phyloP scores from a whole-genome alignment of 2,329 filamentous ascomycete genomes.

The Colletotrichum scovillei region DNA sequence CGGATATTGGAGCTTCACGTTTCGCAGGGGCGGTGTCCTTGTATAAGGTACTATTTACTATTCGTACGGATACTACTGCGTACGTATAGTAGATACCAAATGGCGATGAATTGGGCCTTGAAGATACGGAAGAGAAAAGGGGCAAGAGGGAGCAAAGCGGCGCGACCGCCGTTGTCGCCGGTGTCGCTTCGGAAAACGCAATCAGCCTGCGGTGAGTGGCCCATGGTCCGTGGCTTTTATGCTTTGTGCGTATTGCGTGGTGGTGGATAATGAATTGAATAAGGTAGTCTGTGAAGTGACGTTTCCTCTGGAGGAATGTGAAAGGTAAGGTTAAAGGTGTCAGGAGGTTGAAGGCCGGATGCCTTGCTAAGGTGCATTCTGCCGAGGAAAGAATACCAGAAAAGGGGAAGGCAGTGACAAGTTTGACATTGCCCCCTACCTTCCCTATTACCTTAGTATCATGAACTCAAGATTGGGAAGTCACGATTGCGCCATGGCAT shows the following conservation, averaged over 20 bases:
- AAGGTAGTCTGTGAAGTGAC: background rate
- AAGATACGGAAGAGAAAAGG: constrained; percentile 10
- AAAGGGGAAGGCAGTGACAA: too few species aligned
- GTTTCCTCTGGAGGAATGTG: too few species aligned
- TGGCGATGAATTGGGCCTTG: background rate
- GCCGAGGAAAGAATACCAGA: too few species aligned
- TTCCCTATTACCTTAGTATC: too few species aligned
- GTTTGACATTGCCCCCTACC: too few species aligned
- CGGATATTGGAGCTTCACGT: constrained; percentile 27
- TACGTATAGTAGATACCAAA: background rate
- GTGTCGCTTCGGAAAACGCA: background rate
- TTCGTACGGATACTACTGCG: too few species aligned
- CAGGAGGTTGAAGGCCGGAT: too few species aligned
- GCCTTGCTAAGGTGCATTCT: too few species aligned
- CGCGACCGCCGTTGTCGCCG: background rate
- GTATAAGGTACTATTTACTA: too few species aligned
- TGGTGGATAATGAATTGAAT: background rate
- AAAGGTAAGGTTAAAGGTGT: too few species aligned
- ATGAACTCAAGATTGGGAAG: background rate
- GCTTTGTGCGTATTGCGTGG: background rate
- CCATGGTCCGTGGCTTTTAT: background rate
- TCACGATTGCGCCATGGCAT: background rate
- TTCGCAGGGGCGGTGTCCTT: background rate
- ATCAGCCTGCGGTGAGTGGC: background rate
- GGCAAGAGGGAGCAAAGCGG: background rate